These are phyloP conservation scores for Fusarium goolgardi DNA, from an alignment of 2,329 filamentous ascomycete genomes.

Conservation along the genomic window DNA sequence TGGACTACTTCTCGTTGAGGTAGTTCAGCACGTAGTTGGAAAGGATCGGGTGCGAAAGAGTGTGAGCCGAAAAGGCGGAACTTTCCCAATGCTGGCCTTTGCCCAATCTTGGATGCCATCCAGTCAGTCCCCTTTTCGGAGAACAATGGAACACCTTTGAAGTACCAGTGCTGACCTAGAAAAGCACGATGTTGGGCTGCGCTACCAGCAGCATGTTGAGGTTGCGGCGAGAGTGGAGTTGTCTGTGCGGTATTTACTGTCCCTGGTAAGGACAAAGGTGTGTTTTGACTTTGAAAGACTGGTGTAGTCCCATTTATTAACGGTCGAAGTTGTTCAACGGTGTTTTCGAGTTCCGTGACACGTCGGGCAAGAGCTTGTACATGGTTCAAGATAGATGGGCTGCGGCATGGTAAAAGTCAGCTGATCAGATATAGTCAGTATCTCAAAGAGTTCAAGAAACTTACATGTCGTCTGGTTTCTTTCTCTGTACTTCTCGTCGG, in stretches of 20 bases:
- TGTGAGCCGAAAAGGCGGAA: neutral
- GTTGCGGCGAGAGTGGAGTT: neutral
- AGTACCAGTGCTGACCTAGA: conserved; percentile 4
- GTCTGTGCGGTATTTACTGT: neutral
- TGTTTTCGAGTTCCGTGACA: neutral
- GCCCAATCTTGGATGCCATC: neutral
- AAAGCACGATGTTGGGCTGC: neutral
- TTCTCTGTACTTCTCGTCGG: neutral
- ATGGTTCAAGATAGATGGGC: neutral
- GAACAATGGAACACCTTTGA: neutral
- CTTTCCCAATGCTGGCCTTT: fast-evolving
- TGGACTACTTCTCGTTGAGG: neutral
- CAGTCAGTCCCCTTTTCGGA: neutral
- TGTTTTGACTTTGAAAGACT: neutral
- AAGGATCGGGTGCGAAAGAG: fast-evolving
- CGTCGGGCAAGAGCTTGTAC: neutral
- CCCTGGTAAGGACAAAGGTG: neutral
- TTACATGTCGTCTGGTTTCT: neutral
- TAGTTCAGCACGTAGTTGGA: neutral
- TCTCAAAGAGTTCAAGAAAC: too few species aligned
- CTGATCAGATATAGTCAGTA: neutral
- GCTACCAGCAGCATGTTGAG: neutral
- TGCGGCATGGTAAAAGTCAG: neutral
- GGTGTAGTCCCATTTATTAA: neutral
- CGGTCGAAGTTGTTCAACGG: neutral